phyloP scores from a whole-genome alignment of 2,329 filamentous ascomycete species.

The Chaetomiaceae sp. region DNA sequence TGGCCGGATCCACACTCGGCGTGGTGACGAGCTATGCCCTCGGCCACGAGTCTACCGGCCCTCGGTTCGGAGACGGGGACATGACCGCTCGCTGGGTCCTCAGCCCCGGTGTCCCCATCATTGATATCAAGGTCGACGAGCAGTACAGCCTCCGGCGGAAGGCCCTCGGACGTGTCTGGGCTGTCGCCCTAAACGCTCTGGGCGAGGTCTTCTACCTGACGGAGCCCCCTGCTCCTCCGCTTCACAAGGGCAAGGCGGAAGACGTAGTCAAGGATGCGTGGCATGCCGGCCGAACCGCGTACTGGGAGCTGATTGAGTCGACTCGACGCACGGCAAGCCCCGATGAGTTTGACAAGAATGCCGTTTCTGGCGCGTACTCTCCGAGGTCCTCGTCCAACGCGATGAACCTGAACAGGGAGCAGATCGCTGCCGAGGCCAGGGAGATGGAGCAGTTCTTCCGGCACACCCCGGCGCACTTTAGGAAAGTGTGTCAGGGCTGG shows the following conservation, averaged over 20 bases:
- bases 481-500: slow-evolving; percentile 75
- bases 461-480: slow-evolving; percentile 72
- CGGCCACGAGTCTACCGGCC: slow-evolving; percentile 53
- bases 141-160: slow-evolving; percentile 69
- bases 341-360: slow-evolving; percentile 67
- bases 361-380: slow-evolving; percentile 69
- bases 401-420: slow-evolving; percentile 65
- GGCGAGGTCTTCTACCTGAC: slow-evolving; percentile 86
- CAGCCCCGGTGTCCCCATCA: slow-evolving; percentile 87
- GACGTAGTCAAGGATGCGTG: slow-evolving; percentile 66
- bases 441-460: slow-evolving; percentile 75
- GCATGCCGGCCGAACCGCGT: slow-evolving; percentile 70
- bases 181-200: slow-evolving; percentile 87
- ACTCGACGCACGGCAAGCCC: slow-evolving; percentile 67
- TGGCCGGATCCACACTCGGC: slow-evolving; percentile 79
- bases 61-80: slow-evolving; percentile 65
- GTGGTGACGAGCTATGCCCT: slow-evolving; percentile 79
- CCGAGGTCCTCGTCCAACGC: slow-evolving; percentile 71
- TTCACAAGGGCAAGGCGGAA: slow-evolving; percentile 45
- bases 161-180: slow-evolving; percentile 71
- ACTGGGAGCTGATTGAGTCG: slow-evolving; percentile 75
- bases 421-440: slow-evolving; percentile 69
- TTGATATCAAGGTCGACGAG: slow-evolving; percentile 79
- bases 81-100: slow-evolving; percentile 85
- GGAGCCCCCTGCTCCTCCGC: slow-evolving; percentile 57